phyloP scores from a whole-genome alignment of 1,284 basidiomycete species.

The Cutaneotrichosporon cavernicola region DNA sequence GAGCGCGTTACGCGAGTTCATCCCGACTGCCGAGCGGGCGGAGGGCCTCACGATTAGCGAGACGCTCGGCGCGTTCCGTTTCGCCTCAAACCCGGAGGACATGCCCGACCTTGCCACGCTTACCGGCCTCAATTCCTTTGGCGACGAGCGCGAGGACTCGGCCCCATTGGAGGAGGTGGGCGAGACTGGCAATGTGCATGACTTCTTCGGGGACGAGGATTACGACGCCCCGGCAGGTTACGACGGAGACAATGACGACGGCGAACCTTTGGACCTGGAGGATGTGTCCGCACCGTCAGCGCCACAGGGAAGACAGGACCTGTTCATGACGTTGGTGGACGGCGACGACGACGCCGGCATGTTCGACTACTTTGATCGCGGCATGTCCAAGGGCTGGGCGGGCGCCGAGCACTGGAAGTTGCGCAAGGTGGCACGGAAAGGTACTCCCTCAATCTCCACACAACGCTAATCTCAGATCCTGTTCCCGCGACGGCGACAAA shows the following conservation, averaged over 20 bases:
- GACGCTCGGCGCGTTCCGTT: constrained; percentile 76
- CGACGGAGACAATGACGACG: constrained; percentile 52
- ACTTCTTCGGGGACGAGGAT: constrained; percentile 62
- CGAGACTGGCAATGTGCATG: constrained; percentile 36
- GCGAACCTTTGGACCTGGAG: constrained; percentile 46
- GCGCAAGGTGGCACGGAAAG: constrained; percentile 66
- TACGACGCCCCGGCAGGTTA: constrained; percentile 64
- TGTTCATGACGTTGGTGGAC: constrained; percentile 80
- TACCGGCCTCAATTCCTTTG: constrained; percentile 32
- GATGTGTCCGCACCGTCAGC: constrained; percentile 47
- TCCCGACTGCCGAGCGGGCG: constrained; percentile 65
- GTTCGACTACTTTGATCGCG: constrained; percentile 93
- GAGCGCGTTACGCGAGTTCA: constrained; percentile 66
- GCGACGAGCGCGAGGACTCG: constrained; percentile 20
- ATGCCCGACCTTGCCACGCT: constrained; percentile 54
- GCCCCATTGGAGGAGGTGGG: not conserved
- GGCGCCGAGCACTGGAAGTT: constrained; percentile 99
- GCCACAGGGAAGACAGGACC: constrained; percentile 59
- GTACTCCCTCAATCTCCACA: not conserved
- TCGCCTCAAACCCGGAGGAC: constrained; percentile 62
- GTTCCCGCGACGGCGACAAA: constrained; percentile 61
- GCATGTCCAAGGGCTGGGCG: constrained; percentile 91
- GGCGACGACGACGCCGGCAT: constrained; percentile 59
- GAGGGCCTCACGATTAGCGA: constrained; percentile 73
- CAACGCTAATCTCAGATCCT: constrained; percentile 36